A percentile compares a stretch with the other conserved stretches of the same genome.
Evolutionary conservation across 257 asterid species (phyloP).

Genomic region (Coffea canephora): DNA sequence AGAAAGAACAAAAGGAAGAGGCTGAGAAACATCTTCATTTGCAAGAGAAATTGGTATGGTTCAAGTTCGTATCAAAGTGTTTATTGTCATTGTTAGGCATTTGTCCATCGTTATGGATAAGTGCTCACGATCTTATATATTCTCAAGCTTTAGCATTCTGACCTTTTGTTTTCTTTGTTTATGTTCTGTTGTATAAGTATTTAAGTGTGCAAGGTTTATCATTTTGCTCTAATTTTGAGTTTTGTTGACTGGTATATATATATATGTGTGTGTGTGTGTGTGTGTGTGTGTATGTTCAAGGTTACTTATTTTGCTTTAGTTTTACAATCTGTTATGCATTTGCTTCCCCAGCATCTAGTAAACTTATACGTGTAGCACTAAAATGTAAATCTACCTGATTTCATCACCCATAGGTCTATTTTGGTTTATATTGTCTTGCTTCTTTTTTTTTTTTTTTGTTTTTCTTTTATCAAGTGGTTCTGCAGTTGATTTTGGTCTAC

Average conservation of each 20-base stretch:
- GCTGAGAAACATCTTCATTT: slow-evolving; percentile 89
- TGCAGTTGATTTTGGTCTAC: slow-evolving; percentile 4
- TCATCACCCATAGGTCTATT: not conserved
- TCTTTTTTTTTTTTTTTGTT: not conserved
- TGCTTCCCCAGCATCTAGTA: not conserved
- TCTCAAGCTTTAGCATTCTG: not conserved
- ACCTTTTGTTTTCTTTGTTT: not conserved
- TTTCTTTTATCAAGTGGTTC: too few species aligned
- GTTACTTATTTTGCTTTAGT: not conserved
- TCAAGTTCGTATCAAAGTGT: not conserved
- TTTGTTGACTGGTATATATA: not conserved
- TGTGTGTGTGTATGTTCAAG: not conserved
- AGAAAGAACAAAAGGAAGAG: slow-evolving; percentile 96
- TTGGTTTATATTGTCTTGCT: not conserved
- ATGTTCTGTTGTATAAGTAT: not conserved
- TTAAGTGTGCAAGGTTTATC: not conserved
- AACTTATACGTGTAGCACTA: not conserved
- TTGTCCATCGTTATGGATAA: not conserved
- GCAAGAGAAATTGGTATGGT: slow-evolving; percentile 79
- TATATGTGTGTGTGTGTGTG: too few species aligned
- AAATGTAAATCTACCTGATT: not conserved
- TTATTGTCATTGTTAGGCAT: not conserved
- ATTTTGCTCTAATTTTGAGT: not conserved
- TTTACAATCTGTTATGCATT: not conserved
- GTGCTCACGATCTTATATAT: not conserved